Conservation (phyloP, 2,329 filamentous ascomycete genomes). For the Colletotrichum shisoi region DNA sequence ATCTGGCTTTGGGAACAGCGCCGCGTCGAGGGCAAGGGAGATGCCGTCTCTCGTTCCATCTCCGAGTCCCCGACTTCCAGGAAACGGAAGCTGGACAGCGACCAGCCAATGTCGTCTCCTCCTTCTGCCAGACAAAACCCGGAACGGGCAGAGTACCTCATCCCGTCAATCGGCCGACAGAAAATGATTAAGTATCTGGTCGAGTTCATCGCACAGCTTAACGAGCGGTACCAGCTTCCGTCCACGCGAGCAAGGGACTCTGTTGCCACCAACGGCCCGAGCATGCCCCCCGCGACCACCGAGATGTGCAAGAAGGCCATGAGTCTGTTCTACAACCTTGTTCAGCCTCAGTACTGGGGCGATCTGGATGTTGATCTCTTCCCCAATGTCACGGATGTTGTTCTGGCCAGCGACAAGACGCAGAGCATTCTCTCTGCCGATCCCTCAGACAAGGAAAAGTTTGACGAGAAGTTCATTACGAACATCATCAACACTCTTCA, state of each 20-base stretch:
- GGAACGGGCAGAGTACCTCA: constrained; percentile 71
- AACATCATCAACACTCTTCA: constrained; percentile 94
- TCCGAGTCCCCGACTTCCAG: constrained; percentile 76
- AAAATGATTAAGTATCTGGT: constrained; percentile 95
- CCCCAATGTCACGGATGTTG: constrained; percentile 85
- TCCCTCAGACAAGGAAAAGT: constrained; percentile 71
- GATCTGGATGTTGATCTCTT: constrained; percentile 93
- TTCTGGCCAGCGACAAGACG: constrained; percentile 83
- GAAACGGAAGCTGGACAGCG: constrained; percentile 80
- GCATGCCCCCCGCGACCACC: constrained; percentile 64
- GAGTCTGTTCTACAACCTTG: constrained; percentile 79
- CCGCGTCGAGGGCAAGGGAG: constrained; percentile 70
- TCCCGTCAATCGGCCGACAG: constrained; percentile 71
- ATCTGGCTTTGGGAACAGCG: constrained; percentile 94
- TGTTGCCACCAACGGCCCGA: constrained; percentile 53
- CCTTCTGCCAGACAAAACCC: constrained; percentile 58
- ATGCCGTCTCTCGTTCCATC: constrained; percentile 51
- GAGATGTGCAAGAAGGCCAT: constrained; percentile 90
- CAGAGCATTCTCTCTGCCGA: constrained; percentile 65
- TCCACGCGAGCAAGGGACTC: constrained; percentile 71
- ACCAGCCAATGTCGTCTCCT: constrained; percentile 62
- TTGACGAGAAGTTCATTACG: constrained; percentile 83
- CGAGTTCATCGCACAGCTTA: constrained; percentile 89
- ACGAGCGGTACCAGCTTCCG: constrained; percentile 82
- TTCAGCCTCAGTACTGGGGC: constrained; percentile 88